Base-by-base conservation (phyloP, 345 rosid species). In the Chamaenerion angustifolium region DNA sequence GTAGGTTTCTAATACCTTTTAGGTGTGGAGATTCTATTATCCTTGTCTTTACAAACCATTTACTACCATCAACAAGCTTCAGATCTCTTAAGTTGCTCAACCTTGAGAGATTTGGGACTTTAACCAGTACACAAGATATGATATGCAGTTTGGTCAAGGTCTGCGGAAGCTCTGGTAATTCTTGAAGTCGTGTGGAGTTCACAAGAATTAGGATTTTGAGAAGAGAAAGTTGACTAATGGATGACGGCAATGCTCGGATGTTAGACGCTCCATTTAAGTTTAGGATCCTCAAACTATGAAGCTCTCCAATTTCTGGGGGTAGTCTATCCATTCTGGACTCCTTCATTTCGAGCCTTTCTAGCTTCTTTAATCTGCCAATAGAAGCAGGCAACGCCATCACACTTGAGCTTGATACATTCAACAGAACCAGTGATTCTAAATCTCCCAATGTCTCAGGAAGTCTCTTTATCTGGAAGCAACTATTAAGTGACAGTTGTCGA, bases 61-160 rank as follows among this genome's bases (percentile, higher is more conserved):
- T 8, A 31, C 37, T 2, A 3, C 37, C 37, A 31, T 31, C 37
- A 31, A 31, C 37, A 31, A 31, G 37, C 37, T 0, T 31, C 13
- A 31, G 54, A 4, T 23, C 17, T 1, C 27, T 42, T 41, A 27
- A 55, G 12, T 44, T 25, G 27, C 15, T 40, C 56, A 42, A 3
- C 11, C 25, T 53, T 23, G 48, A 42, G 15, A 53, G 47, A 46
- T 44, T 15, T 0, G 49, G 46, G 16, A 50, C 12, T 31, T 6
- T 50, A 11, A 1, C 37, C 19, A 4, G 17, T 4, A 0, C 2
- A 0, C 0, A 16, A 50, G 54, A 35, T 23, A 11, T 15, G 6
- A 45, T n/a, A n/a, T 55, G 11, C 8, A 55, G 40, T 13, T 21
- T 55, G 51, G 14, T 17, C 46, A 52, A 40, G 41, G 44, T 12